Base-by-base conservation (phyloP, 1,284 basidiomycete species). In the Fistulinella cinereoalba region DNA sequence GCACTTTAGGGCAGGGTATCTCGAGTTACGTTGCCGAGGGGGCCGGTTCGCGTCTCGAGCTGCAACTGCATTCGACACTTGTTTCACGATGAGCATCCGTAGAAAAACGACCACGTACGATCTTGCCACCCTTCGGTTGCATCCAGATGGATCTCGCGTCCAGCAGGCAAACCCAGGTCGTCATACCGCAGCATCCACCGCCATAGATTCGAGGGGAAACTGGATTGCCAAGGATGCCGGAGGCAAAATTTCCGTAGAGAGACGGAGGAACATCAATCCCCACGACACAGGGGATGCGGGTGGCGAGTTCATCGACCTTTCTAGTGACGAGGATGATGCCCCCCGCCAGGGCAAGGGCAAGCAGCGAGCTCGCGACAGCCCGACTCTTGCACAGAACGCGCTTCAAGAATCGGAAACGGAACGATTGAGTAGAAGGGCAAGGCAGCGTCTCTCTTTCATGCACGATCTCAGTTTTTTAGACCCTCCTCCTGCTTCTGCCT, bases 51-150 rank as follows among this genome's bases (percentile, higher is more conserved):
- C n/a, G n/a, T n/a, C n/a, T n/a, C n/a, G n/a, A n/a, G n/a, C n/a
- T n/a, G n/a, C n/a, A n/a, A n/a, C n/a, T n/a, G n/a, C n/a, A n/a
- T n/a, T n/a, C n/a, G n/a, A n/a, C n/a, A n/a, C n/a, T n/a, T n/a
- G 15, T 15, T 21, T 21, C 33, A 36, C 19, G 37, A 79, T 76
- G 74, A 65, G 67, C 41, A 57, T 70, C 37, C 71, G 68, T 38
- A 77, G 80, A 41, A 69, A 64, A 42, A 79, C 68, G 45, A 83
- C 79, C 3, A 72, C 83, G 16, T 79, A 78, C 56, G 83, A 85
- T 57, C 71, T 77, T 27, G 69, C 82, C 0, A 71, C 74, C 41
- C 73, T 85, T 23, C 75, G 80, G 16, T 58, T 85, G 1, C 83
- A 80, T 51, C 75, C 77, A 13, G 76, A 83, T 57, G 82, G 81